phyloP scores from a whole-genome alignment of 805 yeast genomes.

The Monosporozyma servazzii region DNA sequence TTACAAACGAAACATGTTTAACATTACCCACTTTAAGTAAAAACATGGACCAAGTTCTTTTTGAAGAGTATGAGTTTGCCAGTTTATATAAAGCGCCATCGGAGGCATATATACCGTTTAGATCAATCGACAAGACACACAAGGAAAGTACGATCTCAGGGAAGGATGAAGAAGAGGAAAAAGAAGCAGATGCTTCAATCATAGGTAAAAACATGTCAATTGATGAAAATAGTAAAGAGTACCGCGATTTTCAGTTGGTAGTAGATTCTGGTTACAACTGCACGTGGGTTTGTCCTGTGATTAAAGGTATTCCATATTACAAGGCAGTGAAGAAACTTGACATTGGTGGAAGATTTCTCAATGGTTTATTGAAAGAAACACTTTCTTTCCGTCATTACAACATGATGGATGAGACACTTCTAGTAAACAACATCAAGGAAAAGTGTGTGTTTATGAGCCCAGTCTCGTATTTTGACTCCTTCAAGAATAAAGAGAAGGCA shows the following conservation, averaged over 20 bases:
- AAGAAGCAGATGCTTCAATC: neutral
- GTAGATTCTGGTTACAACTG: conserved; percentile 84
- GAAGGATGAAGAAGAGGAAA: conserved; percentile 8
- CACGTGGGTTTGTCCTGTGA: conserved; percentile 79
- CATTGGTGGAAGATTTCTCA: conserved; percentile 77
- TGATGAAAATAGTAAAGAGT: conserved; percentile 9
- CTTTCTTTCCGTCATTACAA: conserved; percentile 88
- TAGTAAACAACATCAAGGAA: conserved; percentile 82
- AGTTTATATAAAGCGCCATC: conserved; percentile 59
- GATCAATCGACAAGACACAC: conserved; percentile 16
- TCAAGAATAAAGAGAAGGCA: conserved; percentile 23
- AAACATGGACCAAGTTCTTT: conserved; percentile 82
- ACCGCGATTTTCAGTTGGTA: conserved; percentile 61
- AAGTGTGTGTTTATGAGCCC: conserved; percentile 35
- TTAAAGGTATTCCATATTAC: conserved; percentile 69
- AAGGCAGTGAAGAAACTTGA: conserved; percentile 70
- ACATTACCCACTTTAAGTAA: conserved; percentile 73
- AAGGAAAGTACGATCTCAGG: conserved; percentile 14
- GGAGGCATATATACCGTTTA: conserved; percentile 58
- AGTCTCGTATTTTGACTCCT: conserved; percentile 37
- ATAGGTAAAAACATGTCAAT: too few species aligned
- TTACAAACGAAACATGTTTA: conserved; percentile 73
- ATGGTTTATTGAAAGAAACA: conserved; percentile 74
- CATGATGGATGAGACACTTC: conserved; percentile 79
- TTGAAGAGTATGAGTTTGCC: conserved; percentile 84